phyloP scores from a whole-genome alignment of 345 rosid genomes.

The Isatis tinctoria region DNA sequence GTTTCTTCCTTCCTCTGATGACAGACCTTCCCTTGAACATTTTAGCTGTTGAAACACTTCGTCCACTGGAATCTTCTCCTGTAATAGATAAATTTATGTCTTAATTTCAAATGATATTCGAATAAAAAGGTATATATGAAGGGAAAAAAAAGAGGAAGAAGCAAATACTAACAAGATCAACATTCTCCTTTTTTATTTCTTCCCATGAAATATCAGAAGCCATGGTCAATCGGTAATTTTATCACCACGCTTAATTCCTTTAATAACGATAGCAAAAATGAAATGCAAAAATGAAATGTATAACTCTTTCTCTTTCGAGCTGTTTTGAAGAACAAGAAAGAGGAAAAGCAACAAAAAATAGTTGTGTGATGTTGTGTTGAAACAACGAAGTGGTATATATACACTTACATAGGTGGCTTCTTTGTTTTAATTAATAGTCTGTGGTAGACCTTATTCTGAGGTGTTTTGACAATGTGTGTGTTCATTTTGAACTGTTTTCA shows the following conservation, averaged over 20 bases:
- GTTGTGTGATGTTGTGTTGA: constrained; percentile 15
- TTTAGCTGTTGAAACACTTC: constrained; percentile 80
- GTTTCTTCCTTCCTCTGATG: constrained; percentile 66
- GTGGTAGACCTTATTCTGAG: constrained; percentile 22
- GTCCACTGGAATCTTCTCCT: constrained; percentile 76
- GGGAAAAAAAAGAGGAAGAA: background rate
- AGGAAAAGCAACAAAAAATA: background rate
- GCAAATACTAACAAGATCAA: constrained; percentile 24
- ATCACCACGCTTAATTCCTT: background rate
- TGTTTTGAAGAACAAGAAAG: constrained; percentile 4
- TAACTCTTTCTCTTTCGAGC: background rate
- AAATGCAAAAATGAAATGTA: background rate
- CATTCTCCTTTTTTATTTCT: constrained; percentile 31
- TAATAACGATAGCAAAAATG: background rate
- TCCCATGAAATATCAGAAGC: constrained; percentile 35
- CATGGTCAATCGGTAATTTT: constrained; percentile 11
- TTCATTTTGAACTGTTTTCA: constrained; percentile 28
- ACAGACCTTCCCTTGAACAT: constrained; percentile 69
- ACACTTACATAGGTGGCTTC: background rate
- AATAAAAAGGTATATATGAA: background rate
- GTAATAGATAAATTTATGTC: background rate
- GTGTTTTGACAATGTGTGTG: constrained; percentile 16
- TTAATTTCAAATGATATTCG: background rate
- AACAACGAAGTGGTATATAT: constrained; percentile 13
- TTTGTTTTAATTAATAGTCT: constrained; percentile 7